Evolutionary conservation across 495 filamentous ascomycete species (phyloP).

Genomic region (Penicillium waksmanii): DNA sequence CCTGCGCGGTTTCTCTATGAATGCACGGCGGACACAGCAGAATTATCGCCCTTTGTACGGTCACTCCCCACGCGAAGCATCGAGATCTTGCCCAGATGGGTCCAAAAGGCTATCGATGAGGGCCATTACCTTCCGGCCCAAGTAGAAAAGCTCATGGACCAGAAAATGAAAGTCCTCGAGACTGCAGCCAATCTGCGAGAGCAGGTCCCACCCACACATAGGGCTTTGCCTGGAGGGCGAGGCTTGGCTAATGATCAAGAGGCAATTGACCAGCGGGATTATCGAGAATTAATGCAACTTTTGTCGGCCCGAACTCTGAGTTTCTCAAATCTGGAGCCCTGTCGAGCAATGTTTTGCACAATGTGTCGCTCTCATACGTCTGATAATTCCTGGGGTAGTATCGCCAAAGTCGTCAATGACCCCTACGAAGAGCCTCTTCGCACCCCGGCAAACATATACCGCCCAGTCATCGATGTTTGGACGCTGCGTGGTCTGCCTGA

Average conservation of each 20-base stretch:
- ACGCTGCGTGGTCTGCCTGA: slow-evolving; percentile 1
- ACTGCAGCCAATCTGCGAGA: slow-evolving; percentile 18
- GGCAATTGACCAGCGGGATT: neutral
- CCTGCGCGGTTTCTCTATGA: slow-evolving; percentile 67
- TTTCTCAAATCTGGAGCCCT: neutral
- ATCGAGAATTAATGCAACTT: slow-evolving; percentile 3
- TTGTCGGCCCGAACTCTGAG: neutral
- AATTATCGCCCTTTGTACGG: slow-evolving; percentile 12
- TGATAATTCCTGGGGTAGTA: slow-evolving; percentile 8
- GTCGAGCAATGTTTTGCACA: slow-evolving; percentile 4
- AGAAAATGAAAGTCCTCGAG: slow-evolving; percentile 42
- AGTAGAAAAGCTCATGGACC: slow-evolving; percentile 41
- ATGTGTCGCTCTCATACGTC: slow-evolving; percentile 4
- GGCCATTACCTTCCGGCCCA: slow-evolving; percentile 53
- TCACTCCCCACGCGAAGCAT: neutral
- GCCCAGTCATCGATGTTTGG: slow-evolving; percentile 7
- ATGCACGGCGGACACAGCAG: slow-evolving; percentile 60
- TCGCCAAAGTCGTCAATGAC: slow-evolving; percentile 14
- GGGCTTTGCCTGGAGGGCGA: neutral
- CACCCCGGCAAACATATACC: slow-evolving; percentile 19
- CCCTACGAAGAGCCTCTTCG: slow-evolving; percentile 12
- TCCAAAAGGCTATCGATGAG: slow-evolving; percentile 52
- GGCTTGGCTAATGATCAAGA: neutral
- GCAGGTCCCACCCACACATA: neutral
- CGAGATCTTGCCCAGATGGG: slow-evolving; percentile 36